phyloP scores from a whole-genome alignment of 176 grass and related monocot genomes.

The Triticum turgidum region DNA sequence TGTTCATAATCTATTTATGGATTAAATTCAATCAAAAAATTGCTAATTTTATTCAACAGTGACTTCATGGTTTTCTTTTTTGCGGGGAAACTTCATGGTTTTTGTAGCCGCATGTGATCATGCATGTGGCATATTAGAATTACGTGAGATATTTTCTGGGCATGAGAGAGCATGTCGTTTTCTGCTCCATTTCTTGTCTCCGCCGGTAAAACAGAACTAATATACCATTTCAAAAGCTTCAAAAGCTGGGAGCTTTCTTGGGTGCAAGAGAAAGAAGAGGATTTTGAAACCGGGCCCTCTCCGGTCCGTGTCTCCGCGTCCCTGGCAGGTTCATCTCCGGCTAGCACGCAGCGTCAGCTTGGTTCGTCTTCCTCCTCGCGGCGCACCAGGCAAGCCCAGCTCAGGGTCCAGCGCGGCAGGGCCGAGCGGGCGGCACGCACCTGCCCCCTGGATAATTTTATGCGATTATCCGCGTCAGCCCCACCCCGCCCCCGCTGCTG shows the following conservation, averaged over 20 bases:
- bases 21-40: no score
- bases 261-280: background rate
- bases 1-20: no score
- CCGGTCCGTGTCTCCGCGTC: no score
- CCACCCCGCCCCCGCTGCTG: background rate
- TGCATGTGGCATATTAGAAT: background rate
- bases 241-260: background rate
- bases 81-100: background rate
- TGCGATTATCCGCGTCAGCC: conserved; percentile 30
- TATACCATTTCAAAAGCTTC: background rate
- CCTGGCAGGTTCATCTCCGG: no score
- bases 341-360: background rate
- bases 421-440: background rate
- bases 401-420: conserved; percentile 54
- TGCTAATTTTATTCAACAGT: no score
- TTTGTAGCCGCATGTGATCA: background rate
- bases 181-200: background rate
- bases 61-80: background rate
- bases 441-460: conserved; percentile 42
- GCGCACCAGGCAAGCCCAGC: background rate
- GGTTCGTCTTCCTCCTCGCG: conserved; percentile 10
- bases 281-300: background rate
- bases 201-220: background rate
- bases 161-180: background rate
- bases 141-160: background rate